Conservation (phyloP, 768 basidiomycete species). For the Tylopilus felleus region DNA sequence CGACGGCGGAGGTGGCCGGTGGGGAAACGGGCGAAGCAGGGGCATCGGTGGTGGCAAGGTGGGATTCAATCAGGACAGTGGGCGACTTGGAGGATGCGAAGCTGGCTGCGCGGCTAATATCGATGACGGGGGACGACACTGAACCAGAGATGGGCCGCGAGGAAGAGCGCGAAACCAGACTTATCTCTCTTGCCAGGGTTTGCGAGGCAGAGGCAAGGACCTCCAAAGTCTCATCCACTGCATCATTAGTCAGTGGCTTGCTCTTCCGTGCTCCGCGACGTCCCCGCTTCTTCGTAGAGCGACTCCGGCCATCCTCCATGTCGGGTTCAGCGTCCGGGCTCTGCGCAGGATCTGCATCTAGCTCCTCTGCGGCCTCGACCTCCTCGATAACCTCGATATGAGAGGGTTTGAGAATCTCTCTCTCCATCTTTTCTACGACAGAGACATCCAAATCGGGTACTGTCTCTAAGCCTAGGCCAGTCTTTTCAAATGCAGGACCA, state of each 20-base stretch:
- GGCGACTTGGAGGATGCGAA: slow-evolving; percentile 36
- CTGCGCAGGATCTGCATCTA: slow-evolving; percentile 23
- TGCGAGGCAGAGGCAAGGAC: slow-evolving; percentile 80
- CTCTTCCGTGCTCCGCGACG: slow-evolving; percentile 86
- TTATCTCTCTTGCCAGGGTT: slow-evolving; percentile 79
- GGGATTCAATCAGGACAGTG: slow-evolving; percentile 33
- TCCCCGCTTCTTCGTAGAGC: slow-evolving; percentile 71
- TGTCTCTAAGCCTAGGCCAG: slow-evolving; percentile 45
- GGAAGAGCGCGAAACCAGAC: slow-evolving; percentile 55
- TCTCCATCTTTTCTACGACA: slow-evolving; percentile 42
- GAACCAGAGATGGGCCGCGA: slow-evolving; percentile 28
- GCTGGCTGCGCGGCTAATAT: slow-evolving; percentile 25
- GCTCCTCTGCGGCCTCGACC: slow-evolving; percentile 34
- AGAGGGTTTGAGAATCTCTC: slow-evolving; percentile 25
- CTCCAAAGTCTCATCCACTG: slow-evolving; percentile 55
- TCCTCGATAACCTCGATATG: slow-evolving; percentile 36
- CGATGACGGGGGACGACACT: slow-evolving; percentile 16
- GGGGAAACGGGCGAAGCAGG: slow-evolving; percentile 21
- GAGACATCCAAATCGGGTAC: slow-evolving; percentile 47
- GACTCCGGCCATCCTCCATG: slow-evolving; percentile 40
- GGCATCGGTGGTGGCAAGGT: slow-evolving; percentile 11
- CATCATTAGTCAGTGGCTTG: slow-evolving; percentile 34
- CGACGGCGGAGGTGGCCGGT: slow-evolving; percentile 36
- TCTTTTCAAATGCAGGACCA: slow-evolving; percentile 41
- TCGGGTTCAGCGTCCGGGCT: slow-evolving; percentile 26